Percentiles rank a stretch among this genome's conserved stretches.
Conservation (phyloP, 305 asterid species). For the Rubia peregrina region DNA sequence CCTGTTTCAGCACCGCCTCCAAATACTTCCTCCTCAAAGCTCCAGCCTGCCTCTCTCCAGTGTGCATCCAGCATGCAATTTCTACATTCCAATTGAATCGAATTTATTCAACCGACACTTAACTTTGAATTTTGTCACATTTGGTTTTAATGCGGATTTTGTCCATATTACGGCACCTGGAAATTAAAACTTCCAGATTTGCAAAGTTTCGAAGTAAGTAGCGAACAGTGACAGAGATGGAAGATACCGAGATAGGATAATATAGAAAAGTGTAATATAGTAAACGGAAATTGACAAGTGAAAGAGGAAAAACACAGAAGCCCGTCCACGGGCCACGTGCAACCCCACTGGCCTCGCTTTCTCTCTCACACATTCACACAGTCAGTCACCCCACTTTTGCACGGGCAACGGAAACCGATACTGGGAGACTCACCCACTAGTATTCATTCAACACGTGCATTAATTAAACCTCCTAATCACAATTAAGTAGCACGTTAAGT, state of each 20-base stretch:
- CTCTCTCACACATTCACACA: conserved; percentile 24
- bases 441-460: neutral
- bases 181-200: conserved; percentile 3
- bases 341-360: conserved; percentile 19
- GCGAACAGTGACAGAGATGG: conserved; percentile 52
- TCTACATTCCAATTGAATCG: conserved; percentile 33
- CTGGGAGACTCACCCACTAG: conserved; percentile 2
- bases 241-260: conserved; percentile 31
- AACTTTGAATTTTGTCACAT: neutral
- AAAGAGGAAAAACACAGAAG: conserved; percentile 53
- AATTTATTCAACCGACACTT: neutral
- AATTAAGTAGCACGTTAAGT: neutral
- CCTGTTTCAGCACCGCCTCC: conserved; percentile 93
- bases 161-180: neutral
- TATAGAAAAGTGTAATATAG: conserved; percentile 24
- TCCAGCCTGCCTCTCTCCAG: conserved; percentile 93
- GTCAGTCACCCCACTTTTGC: neutral
- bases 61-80: conserved; percentile 96
- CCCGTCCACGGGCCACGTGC: conserved; percentile 96
- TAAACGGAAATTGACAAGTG: conserved; percentile 49
- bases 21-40: conserved; percentile 81
- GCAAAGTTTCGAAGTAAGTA: neutral
- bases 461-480: neutral
- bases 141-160: neutral
- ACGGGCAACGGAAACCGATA: conserved; percentile 1